These are phyloP conservation scores for Paspalum vaginatum DNA, from an alignment of 176 grass and related monocot species.

Conservation along the genomic window DNA sequence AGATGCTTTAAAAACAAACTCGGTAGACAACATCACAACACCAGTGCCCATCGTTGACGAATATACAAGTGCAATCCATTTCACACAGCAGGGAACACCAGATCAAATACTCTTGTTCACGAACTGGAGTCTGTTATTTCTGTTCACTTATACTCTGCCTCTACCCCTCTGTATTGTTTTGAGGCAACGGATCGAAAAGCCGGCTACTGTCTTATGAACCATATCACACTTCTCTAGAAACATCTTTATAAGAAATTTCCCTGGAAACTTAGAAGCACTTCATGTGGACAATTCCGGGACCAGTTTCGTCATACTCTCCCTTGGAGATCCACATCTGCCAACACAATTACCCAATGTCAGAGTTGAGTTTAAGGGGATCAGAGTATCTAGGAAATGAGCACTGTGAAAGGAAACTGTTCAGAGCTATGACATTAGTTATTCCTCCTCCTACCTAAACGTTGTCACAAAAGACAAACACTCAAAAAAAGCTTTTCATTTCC, in stretches of 20 bases:
- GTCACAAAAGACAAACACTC: not conserved
- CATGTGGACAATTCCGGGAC: constrained; percentile 76
- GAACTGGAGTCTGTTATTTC: not conserved
- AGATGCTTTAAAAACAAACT: not conserved
- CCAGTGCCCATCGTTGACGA: not conserved
- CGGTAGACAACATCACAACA: not conserved
- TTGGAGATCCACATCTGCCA: constrained; percentile 91
- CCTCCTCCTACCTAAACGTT: not conserved
- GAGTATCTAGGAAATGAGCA: not conserved
- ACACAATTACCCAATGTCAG: not conserved
- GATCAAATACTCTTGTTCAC: not conserved
- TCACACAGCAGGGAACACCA: not conserved
- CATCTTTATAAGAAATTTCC: not conserved
- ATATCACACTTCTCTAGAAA: not conserved
- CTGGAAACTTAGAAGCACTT: constrained; percentile 64
- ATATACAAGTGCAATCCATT: not conserved
- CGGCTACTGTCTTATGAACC: no score
- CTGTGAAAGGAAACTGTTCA: not conserved
- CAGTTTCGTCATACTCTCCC: constrained; percentile 78
- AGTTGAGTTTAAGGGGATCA: not conserved
- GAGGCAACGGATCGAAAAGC: not conserved
- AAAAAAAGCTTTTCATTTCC: not conserved
- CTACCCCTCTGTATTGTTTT: not conserved
- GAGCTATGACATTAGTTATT: not conserved
- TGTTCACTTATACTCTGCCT: not conserved